Evolutionary conservation across 768 basidiomycete genomes (phyloP).

Genomic region (Suillus placidus): DNA sequence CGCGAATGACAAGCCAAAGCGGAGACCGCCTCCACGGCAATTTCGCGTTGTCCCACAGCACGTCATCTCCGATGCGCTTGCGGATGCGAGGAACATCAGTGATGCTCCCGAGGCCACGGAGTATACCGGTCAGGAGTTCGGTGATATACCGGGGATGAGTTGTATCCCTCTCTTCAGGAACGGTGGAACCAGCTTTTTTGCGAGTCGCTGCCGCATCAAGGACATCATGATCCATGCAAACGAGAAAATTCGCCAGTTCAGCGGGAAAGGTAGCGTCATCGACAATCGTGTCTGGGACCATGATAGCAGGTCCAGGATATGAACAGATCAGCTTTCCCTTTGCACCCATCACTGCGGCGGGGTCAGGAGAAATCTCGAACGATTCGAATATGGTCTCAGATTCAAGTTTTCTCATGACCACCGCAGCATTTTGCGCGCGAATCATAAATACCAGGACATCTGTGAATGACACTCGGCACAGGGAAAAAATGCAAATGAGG

Average conservation of each 20-base stretch:
- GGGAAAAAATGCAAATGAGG: neutral
- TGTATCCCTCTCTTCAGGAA: constrained; percentile 32
- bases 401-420: constrained; percentile 40
- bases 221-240: constrained; percentile 35
- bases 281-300: constrained; percentile 34
- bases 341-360: constrained; percentile 38
- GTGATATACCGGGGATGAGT: constrained; percentile 51
- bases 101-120: constrained; percentile 39
- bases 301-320: constrained; percentile 49
- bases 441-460: constrained; percentile 43
- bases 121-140: constrained; percentile 48
- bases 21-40: constrained; percentile 54
- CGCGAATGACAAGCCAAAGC: constrained; percentile 52
- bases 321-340: constrained; percentile 47
- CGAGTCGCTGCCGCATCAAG: constrained; percentile 34
- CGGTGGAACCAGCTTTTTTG: constrained; percentile 38
- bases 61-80: constrained; percentile 53
- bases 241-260: constrained; percentile 43
- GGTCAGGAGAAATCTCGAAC: constrained; percentile 48
- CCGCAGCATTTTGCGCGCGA: constrained; percentile 49
- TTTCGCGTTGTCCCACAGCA: constrained; percentile 41
- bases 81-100: constrained; percentile 31
- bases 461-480: constrained; percentile 20
- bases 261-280: constrained; percentile 32
- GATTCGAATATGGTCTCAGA: constrained; percentile 41